Percentiles rank a stretch among this genome's conserved stretches.
phyloP scores from a whole-genome alignment of 768 basidiomycete genomes.

The Macrolepiota fuliginosa region DNA sequence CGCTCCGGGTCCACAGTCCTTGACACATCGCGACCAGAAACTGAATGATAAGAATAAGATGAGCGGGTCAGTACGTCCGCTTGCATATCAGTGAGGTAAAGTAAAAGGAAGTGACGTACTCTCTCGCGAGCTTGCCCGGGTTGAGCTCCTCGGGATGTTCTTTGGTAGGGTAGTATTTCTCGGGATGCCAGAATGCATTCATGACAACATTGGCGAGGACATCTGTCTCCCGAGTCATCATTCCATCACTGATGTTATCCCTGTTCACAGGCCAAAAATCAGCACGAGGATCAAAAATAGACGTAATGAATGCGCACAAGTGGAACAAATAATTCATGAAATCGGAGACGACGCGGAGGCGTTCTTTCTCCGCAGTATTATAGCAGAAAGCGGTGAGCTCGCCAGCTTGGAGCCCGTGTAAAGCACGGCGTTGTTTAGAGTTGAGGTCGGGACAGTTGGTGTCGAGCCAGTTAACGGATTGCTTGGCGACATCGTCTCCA shows the following conservation, averaged over 20 bases:
- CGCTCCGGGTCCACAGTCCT: constrained; percentile 51
- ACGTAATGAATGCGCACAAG: constrained; percentile 33
- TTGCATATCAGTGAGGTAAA: not conserved
- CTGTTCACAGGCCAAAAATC: constrained; percentile 22
- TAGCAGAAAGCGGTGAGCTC: constrained; percentile 68
- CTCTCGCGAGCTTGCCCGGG: constrained; percentile 64
- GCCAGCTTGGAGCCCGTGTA: constrained; percentile 61
- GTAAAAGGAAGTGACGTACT: constrained; percentile 43
- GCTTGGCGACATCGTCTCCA: constrained; percentile 43
- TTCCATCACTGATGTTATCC: constrained; percentile 78
- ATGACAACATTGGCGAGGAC: constrained; percentile 64
- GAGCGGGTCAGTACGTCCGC: not conserved
- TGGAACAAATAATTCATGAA: constrained; percentile 65
- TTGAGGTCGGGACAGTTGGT: constrained; percentile 43
- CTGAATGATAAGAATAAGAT: constrained; percentile 31
- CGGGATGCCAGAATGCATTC: constrained; percentile 62
- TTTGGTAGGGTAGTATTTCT: constrained; percentile 49
- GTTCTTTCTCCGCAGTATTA: constrained; percentile 49
- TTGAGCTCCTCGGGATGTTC: constrained; percentile 42
- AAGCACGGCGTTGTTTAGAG: constrained; percentile 40
- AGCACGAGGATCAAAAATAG: constrained; percentile 14
- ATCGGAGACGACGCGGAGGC: constrained; percentile 64
- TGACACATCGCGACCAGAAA: constrained; percentile 65
- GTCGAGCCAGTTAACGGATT: constrained; percentile 52
- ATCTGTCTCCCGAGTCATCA: constrained; percentile 63